Evolutionary conservation across 2,329 filamentous ascomycete genomes (phyloP).

Genomic region (Allantophomopsis lycopodina): DNA sequence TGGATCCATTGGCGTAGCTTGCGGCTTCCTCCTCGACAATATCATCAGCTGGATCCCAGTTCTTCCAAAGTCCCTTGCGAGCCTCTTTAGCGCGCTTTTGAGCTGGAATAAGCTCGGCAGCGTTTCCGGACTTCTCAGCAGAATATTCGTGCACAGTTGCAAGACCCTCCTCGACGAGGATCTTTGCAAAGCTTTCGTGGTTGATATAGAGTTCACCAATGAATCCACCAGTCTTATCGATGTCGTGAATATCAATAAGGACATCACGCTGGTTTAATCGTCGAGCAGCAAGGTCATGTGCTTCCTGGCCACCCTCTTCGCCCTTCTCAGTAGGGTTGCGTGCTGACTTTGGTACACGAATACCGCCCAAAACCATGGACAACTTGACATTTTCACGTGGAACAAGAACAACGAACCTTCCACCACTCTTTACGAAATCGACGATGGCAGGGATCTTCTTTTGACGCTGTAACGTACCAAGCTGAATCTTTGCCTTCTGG

Average conservation of each 20-base stretch:
- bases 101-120: conserved; percentile 72
- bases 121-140: conserved; percentile 87
- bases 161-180: conserved; percentile 85
- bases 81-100: conserved; percentile 83
- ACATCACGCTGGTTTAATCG: conserved; percentile 89
- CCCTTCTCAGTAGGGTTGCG: conserved; percentile 64
- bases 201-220: conserved; percentile 90
- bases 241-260: conserved; percentile 87
- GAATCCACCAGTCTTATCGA: conserved; percentile 94
- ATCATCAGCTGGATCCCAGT: conserved; percentile 87
- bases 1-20: conserved; percentile 32
- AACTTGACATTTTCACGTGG: conserved; percentile 90
- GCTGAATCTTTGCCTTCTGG: conserved; percentile 91
- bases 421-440: conserved; percentile 96
- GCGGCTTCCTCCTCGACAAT: conserved; percentile 38
- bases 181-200: conserved; percentile 89
- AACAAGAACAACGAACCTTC: conserved; percentile 81
- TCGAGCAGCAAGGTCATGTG: conserved; percentile 78
- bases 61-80: conserved; percentile 79
- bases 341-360: conserved; percentile 79
- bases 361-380: conserved; percentile 86
- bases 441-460: conserved; percentile 88
- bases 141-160: conserved; percentile 90
- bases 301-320: conserved; percentile 92
- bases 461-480: conserved; percentile 76